Evolutionary conservation across 2,329 filamentous ascomycete genomes (phyloP).

Genomic region (Alternaria sp.): DNA sequence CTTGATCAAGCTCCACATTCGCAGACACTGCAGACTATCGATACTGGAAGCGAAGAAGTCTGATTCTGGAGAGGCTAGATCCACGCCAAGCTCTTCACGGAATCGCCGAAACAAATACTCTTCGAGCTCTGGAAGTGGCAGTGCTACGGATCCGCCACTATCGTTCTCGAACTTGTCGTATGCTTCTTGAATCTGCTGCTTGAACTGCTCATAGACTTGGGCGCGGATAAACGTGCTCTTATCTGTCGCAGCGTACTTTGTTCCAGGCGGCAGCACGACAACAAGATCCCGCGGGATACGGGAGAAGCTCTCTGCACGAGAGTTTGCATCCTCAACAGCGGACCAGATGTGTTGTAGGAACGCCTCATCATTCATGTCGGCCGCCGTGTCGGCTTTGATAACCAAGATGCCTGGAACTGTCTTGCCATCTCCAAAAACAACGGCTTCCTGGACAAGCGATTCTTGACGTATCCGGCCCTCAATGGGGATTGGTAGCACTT

Average conservation of each 20-base stretch:
- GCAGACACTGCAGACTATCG: conserved; percentile 67
- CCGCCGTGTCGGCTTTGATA: conserved; percentile 59
- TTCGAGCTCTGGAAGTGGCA: conserved; percentile 46
- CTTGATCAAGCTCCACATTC: conserved; percentile 62
- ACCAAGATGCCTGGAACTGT: conserved; percentile 64
- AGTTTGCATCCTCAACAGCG: conserved; percentile 62
- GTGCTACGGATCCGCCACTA: conserved; percentile 29
- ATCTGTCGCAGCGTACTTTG: conserved; percentile 62
- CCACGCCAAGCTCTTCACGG: conserved; percentile 29
- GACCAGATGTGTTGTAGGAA: conserved; percentile 61
- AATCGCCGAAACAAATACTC: conserved; percentile 35
- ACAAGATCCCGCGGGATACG: conserved; percentile 64
- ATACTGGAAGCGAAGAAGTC: conserved; percentile 68
- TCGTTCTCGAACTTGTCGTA: conserved; percentile 50
- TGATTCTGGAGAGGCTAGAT: conserved; percentile 48
- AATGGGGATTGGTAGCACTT: conserved; percentile 58
- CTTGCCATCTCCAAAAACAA: conserved; percentile 65
- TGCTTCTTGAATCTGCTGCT: conserved; percentile 57
- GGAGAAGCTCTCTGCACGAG: conserved; percentile 60
- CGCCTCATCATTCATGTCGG: conserved; percentile 55
- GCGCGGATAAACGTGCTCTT: conserved; percentile 66
- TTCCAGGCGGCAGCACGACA: conserved; percentile 57
- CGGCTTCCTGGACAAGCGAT: conserved; percentile 62
- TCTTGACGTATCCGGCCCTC: conserved; percentile 65
- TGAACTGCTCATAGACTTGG: conserved; percentile 60